Evolutionary conservation across 2,329 filamentous ascomycete genomes (phyloP), one percentile per base, ranked within the genome.

Genomic region (Fusarium nematophilum): DNA sequence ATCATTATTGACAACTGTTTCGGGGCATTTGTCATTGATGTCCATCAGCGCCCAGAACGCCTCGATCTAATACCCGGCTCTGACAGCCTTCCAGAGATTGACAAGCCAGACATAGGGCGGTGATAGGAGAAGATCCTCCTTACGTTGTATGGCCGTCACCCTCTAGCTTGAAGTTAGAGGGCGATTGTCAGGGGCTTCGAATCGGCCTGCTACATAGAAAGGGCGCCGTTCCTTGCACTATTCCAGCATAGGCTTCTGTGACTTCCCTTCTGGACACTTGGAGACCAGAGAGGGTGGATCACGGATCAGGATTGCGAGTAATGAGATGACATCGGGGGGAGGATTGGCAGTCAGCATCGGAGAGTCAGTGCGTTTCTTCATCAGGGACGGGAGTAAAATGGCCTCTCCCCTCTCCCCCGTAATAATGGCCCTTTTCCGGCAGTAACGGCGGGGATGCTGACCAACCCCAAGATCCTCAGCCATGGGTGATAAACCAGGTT

Each of bases 211-310:
- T 18, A 17, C 14, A 21, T 30, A 15, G 15, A 51, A 45, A 29
- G 34, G 42, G 38, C 53, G 53, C 54, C 54, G 59, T 63, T 49
- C 33, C 49, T 64, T 33, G 30, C 34, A 34, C 50, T 36, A 52
- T 52, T 49, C 44, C 34, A 42, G 43, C 27, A 55, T 34, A 47
- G 23, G 55, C 11, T 14, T 34, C 37, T 7, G 29, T 10, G 26
- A 34, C 43, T 40, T 43, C 50, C 46, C n/a, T 13, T 53, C 54
- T 42, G 30, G 43, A n/a, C n/a, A n/a, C n/a, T n/a, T n/a, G n/a
- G n/a, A n/a, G n/a, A n/a, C n/a, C n/a, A n/a, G n/a, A n/a, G n/a
- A n/a, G n/a, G n/a, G n/a, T n/a, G n/a, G n/a, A 34, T 26, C 17
- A 30, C 9, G 42, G 29, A 34, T 45, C 18, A 30, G 42, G 23